Evolutionary conservation across 495 filamentous ascomycete genomes (phyloP).

Genomic region (Podospora bellae-mahoneyi): DNA sequence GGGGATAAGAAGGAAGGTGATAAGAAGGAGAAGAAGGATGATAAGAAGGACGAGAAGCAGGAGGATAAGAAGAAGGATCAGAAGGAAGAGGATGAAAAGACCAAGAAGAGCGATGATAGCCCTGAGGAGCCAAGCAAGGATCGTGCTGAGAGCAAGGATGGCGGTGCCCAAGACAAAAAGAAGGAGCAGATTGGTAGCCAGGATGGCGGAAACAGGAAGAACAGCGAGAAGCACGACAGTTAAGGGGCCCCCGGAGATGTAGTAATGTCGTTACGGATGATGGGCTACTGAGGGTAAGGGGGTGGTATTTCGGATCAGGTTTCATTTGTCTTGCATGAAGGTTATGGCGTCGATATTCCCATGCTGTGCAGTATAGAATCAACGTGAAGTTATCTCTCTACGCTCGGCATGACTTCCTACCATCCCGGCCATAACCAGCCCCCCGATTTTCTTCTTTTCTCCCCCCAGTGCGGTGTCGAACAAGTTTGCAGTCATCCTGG

Average conservation of each 20-base stretch:
- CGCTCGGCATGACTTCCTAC: too few species aligned
- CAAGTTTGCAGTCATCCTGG: too few species aligned
- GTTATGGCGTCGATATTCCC: background rate
- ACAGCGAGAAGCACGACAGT: background rate
- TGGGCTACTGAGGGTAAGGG: background rate
- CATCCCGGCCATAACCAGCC: too few species aligned
- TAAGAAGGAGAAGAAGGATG: conserved; percentile 2
- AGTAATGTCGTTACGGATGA: background rate
- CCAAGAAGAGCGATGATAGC: conserved; percentile 7
- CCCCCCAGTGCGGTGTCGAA: too few species aligned
- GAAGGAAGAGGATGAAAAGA: conserved; percentile 10
- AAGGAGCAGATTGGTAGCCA: background rate
- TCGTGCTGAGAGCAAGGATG: background rate
- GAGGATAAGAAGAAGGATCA: conserved; percentile 8
- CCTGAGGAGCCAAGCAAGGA: background rate
- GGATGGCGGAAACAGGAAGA: conserved; percentile 4
- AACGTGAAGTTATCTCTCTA: background rate
- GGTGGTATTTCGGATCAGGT: background rate
- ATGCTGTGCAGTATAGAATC: background rate
- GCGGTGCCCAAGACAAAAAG: conserved; percentile 5
- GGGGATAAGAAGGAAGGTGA: background rate
- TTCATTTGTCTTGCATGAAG: background rate
- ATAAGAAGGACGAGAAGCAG: conserved; percentile 2
- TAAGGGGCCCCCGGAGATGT: background rate
- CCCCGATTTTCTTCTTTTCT: too few species aligned